These are phyloP conservation scores for Boeremia exigua DNA, from an alignment of 2,329 filamentous ascomycete genomes.

Conservation along the genomic window DNA sequence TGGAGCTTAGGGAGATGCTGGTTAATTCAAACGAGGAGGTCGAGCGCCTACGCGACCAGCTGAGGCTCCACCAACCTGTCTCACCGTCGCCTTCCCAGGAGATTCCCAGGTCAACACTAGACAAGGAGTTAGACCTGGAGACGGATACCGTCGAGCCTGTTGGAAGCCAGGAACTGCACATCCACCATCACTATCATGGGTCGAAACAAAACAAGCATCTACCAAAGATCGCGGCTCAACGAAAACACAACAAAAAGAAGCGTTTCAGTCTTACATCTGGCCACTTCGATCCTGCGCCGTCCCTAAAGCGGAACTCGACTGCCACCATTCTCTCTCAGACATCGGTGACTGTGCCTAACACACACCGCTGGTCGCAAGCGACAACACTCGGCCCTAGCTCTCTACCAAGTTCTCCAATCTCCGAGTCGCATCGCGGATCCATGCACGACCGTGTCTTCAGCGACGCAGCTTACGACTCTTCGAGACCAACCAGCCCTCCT, in stretches of 20 bases:
- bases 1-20: constrained; percentile 89
- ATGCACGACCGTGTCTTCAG: constrained; percentile 78
- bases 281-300: constrained; percentile 51
- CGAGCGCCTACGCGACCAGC: constrained; percentile 80
- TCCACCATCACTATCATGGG: constrained; percentile 93
- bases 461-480: constrained; percentile 66
- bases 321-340: constrained; percentile 69
- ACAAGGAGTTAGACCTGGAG: constrained; percentile 76
- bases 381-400: constrained; percentile 73
- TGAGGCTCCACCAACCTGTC: constrained; percentile 78
- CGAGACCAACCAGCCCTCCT: constrained; percentile 76
- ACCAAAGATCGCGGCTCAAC: constrained; percentile 57
- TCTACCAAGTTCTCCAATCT: constrained; percentile 79
- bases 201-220: constrained; percentile 40
- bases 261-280: constrained; percentile 68
- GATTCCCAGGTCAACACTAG: constrained; percentile 59
- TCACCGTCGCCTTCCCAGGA: constrained; percentile 36
- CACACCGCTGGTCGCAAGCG: constrained; percentile 68
- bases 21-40: constrained; percentile 94
- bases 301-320: constrained; percentile 54
- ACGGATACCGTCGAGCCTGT: constrained; percentile 30
- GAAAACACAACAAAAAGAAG: constrained; percentile 70
- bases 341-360: constrained; percentile 63
- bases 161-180: constrained; percentile 70
- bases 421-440: constrained; percentile 70